Base-by-base conservation (phyloP, 441 rosid species). In the Biscutella laevigata region DNA sequence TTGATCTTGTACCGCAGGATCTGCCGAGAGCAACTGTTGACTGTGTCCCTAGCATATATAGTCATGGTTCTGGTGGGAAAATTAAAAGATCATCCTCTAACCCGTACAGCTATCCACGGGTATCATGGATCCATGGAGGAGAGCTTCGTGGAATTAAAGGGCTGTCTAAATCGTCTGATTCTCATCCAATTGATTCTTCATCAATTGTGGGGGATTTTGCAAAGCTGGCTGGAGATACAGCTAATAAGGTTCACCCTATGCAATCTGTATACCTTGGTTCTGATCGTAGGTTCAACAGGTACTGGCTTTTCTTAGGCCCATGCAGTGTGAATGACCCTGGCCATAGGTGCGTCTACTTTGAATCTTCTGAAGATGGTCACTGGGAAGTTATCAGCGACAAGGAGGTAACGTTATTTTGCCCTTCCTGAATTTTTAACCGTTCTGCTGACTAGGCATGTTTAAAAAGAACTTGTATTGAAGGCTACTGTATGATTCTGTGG, bases 221-320 rank as follows among this genome's bases (percentile, higher is more conserved):
- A 30, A 66, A 54, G 44, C 72, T 54, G 57, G 46, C 53, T 52
- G 82, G 68, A 74, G 64, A 34, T 25, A 68, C 42, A 39, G 50
- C 64, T 53, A 28, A 68, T 50, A 41, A 66, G 27, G 57, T 57
- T 57, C 97, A 88, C 66, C 78, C 94, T 11, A 81, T 92, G 90
- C 95, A 84, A 55, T 88, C 97, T 36, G 62, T 88, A 56, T 88
- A 76, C 73, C 69, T 92, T 75, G 99, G 99, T 29, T 86, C 96
- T 68, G 99, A 92, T 73, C 92, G 99, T 55, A 75, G 99, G 68
- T 84, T 80, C 74, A 92, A 88, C 62, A 78, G 95, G 59, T 92
- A 86, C 72, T 92, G 99, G 99, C 94, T 92, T 72, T 88, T 92
- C 77, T 74, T 92, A 78, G 97, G 95, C 51, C 94, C 99, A 4